Conservation (phyloP, 2,329 filamentous ascomycete genomes). For the Pseudogymnoascus sp. region DNA sequence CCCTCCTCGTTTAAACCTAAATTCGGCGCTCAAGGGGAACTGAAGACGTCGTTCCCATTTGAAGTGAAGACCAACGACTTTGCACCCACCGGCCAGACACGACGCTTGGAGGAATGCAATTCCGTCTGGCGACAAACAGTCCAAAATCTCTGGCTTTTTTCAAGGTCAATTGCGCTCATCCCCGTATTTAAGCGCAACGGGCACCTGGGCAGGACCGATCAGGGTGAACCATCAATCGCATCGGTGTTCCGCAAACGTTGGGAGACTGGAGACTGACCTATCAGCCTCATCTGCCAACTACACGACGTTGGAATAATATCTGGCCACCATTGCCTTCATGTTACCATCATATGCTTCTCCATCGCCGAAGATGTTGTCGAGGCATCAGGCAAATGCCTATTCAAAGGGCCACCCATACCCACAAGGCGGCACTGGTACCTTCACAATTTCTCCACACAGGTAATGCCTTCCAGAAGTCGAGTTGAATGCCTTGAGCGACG, state of each 20-base stretch:
- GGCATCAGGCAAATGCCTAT: constrained; percentile 67
- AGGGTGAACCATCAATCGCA: constrained; percentile 7
- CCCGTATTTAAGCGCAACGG: neutral
- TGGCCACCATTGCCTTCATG: constrained; percentile 36
- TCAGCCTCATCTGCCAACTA: neutral
- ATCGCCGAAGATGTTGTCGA: constrained; percentile 64
- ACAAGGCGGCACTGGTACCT: constrained; percentile 57
- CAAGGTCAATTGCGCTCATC: neutral
- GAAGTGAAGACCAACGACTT: neutral
- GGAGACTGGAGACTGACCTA: neutral
- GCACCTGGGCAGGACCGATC: constrained; percentile 7
- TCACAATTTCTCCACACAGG: constrained; percentile 86
- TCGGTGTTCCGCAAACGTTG: constrained; percentile 6
- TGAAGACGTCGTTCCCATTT: constrained; percentile 3
- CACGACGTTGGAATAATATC: neutral
- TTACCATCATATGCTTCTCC: constrained; percentile 51
- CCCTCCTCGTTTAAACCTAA: constrained; percentile 7
- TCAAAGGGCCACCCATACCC: constrained; percentile 72
- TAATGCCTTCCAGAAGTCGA: constrained; percentile 36
- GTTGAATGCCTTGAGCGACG: constrained; percentile 1
- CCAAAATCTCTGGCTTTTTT: constrained; percentile 2
- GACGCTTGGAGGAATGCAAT: constrained; percentile 7
- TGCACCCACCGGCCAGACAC: neutral
- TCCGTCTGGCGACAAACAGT: constrained; percentile 1
- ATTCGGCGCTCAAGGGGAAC: constrained; percentile 6